phyloP scores from a whole-genome alignment of 176 grass and related monocot genomes.

The Neostapfia colusana region DNA sequence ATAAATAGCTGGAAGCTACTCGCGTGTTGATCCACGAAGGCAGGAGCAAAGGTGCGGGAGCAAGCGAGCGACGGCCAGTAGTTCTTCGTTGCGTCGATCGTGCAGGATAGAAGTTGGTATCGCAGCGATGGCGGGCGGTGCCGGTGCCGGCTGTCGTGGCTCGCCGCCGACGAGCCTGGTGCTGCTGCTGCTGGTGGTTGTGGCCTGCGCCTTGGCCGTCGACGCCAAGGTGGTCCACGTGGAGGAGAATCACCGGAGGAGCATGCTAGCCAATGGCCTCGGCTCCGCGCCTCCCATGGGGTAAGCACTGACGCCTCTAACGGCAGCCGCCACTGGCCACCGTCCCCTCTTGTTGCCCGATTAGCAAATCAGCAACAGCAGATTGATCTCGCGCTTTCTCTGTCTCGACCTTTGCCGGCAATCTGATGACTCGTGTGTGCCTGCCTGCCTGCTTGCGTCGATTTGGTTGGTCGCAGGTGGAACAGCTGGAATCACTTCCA shows the following conservation, averaged over 20 bases:
- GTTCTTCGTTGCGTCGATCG: neutral
- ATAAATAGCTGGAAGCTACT: neutral
- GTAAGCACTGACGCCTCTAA: conserved; percentile 13
- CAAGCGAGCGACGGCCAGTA: neutral
- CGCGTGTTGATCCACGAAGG: conserved; percentile 10
- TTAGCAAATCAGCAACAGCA: neutral
- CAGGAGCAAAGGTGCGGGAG: neutral
- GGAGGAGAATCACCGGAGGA: conserved; percentile 57
- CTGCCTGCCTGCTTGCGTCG: no score
- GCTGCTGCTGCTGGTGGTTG: neutral
- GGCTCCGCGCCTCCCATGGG: conserved; percentile 82
- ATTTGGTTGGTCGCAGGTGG: conserved; percentile 38
- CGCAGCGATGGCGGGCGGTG: neutral
- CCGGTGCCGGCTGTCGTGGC: no score
- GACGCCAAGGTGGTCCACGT: conserved; percentile 47
- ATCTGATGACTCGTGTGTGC: neutral
- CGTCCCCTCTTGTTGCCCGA: neutral
- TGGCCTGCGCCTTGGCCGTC: neutral
- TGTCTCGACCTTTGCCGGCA: neutral
- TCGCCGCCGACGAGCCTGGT: conserved; percentile 19
- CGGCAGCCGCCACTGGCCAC: no score
- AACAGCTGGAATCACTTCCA: conserved; percentile 95
- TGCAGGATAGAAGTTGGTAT: neutral
- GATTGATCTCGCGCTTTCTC: neutral
- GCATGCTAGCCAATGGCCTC: conserved; percentile 75